Percentiles rank a stretch among this genome's conserved stretches.
These are phyloP conservation scores for Vitis hybrid DNA, from an alignment of 177 flowering plant species.

Conservation along the genomic window DNA sequence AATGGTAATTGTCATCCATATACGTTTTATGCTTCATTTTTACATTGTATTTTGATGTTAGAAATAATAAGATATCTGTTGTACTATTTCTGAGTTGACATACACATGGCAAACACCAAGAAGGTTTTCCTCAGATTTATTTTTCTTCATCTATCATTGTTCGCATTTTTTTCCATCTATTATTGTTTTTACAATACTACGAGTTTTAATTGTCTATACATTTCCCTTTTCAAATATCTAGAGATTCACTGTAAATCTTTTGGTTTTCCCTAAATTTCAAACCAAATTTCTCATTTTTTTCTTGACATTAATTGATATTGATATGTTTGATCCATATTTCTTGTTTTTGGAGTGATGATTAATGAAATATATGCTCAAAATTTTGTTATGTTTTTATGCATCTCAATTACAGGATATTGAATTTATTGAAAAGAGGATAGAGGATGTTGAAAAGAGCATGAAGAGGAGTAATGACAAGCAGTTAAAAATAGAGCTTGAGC, in stretches of 20 bases:
- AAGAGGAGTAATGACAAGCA: conserved; percentile 99
- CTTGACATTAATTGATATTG: neutral
- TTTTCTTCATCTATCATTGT: no score
- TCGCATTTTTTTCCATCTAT: no score
- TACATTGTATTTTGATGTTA: no score
- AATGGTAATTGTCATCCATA: no score
- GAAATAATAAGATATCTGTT: no score
- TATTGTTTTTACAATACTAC: neutral
- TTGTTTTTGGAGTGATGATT: neutral
- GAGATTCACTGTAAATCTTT: neutral
- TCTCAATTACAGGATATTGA: conserved; percentile 69
- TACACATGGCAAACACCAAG: no score
- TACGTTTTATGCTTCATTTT: no score
- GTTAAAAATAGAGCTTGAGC: conserved; percentile 82
- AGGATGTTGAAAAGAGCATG: conserved; percentile 97
- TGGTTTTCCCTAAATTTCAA: neutral
- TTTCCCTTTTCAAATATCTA: neutral
- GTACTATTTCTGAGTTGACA: no score
- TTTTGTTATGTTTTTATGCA: conserved; percentile 1
- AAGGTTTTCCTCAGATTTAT: no score
- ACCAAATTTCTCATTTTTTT: neutral
- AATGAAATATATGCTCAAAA: neutral
- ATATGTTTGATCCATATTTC: neutral
- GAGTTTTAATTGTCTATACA: neutral
- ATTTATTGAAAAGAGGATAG: conserved; percentile 75